A percentile compares a stretch with the other conserved stretches of the same genome.
phyloP scores from a whole-genome alignment of 257 asterid species.

The Lycium barbarum region DNA sequence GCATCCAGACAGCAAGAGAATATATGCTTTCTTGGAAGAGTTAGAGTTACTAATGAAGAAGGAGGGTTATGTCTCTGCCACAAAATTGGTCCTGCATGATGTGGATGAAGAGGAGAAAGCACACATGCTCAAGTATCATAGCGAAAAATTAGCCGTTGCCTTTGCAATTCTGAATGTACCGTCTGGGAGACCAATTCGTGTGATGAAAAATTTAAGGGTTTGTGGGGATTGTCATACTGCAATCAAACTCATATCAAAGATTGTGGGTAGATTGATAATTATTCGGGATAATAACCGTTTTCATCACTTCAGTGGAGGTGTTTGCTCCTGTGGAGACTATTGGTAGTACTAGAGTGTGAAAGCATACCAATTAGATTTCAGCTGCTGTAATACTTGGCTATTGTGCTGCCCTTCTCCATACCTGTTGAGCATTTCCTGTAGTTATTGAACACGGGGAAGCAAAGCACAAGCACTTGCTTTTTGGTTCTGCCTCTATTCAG shows the following conservation, averaged over 20 bases:
- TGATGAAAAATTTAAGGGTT: conserved; percentile 87
- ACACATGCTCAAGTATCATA: conserved; percentile 85
- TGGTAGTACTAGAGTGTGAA: conserved; percentile 55
- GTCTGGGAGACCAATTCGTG: conserved; percentile 77
- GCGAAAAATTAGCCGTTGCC: conserved; percentile 91
- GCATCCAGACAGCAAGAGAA: conserved; percentile 66
- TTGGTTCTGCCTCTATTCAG: not conserved
- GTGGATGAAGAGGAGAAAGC: conserved; percentile 97
- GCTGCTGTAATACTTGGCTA: not conserved
- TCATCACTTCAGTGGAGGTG: conserved; percentile 84
- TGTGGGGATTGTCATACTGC: conserved; percentile 94
- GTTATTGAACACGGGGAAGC: not conserved
- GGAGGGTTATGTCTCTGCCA: conserved; percentile 77
- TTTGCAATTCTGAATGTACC: conserved; percentile 81
- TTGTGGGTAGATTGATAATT: conserved; percentile 76
- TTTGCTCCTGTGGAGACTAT: conserved; percentile 94
- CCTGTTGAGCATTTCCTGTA: not conserved
- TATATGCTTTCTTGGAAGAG: conserved; percentile 79
- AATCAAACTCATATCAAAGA: conserved; percentile 76
- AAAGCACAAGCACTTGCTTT: not conserved
- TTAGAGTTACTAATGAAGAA: conserved; percentile 65
- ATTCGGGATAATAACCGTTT: conserved; percentile 91
- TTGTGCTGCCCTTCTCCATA: not conserved
- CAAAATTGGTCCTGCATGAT: conserved; percentile 85
- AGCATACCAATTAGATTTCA: not conserved